Percentiles rank a stretch among this genome's conserved stretches.
These are phyloP conservation scores for Physcomitrellopsis africana DNA, from an alignment of 225 moss, liverwort and hornwort genomes.

Conservation along the genomic window DNA sequence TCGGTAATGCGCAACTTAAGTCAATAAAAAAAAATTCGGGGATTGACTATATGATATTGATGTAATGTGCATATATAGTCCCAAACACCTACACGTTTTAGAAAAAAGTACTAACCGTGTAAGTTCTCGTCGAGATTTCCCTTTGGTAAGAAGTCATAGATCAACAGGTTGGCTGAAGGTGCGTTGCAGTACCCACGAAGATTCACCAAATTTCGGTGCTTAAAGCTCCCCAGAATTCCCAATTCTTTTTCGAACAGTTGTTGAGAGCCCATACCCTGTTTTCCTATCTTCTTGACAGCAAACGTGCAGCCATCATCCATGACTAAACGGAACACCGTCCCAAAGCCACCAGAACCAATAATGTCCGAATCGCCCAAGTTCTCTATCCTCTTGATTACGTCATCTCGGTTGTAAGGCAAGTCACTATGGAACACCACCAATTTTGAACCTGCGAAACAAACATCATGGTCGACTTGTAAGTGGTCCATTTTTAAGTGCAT, in stretches of 20 bases:
- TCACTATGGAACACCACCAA: conserved; percentile 94
- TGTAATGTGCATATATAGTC: too few relatives aligned
- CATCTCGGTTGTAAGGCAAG: conserved; percentile 74
- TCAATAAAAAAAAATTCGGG: not conserved
- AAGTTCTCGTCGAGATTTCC: conserved; percentile 63
- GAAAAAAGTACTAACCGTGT: conserved; percentile 41
- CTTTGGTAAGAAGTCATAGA: conserved; percentile 57
- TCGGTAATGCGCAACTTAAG: not conserved
- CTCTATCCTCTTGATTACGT: conserved; percentile 71
- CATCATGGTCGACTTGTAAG: conserved; percentile 18
- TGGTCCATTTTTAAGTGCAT: too few relatives aligned
- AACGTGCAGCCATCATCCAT: conserved; percentile 89
- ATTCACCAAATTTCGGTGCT: conserved; percentile 65
- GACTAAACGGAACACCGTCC: conserved; percentile 83
- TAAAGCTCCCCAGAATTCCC: conserved; percentile 62
- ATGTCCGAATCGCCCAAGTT: conserved; percentile 71
- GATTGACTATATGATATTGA: too few relatives aligned
- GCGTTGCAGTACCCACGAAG: conserved; percentile 67
- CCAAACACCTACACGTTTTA: too few relatives aligned
- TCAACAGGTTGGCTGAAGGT: conserved; percentile 53
- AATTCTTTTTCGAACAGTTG: conserved; percentile 73
- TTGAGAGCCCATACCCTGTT: conserved; percentile 65
- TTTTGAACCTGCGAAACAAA: conserved; percentile 50
- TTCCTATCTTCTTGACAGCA: conserved; percentile 88
- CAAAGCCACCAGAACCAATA: conserved; percentile 93